Conservation (phyloP, 129 eudicot genomes). For the Centella asiatica region DNA sequence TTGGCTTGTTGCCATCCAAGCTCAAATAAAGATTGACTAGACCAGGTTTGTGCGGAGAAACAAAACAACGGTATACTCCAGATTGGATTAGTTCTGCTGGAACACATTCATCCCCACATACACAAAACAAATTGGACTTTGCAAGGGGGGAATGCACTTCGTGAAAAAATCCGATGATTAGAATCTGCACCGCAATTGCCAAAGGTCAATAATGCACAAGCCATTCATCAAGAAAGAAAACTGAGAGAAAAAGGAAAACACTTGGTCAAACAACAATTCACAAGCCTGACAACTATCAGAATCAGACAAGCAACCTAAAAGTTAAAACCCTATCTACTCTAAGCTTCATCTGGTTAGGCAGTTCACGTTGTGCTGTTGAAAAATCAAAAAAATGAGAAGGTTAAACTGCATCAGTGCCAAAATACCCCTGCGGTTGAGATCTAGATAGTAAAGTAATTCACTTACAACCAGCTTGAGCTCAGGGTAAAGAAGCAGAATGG, state of each 20-base stretch:
- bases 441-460: background rate
- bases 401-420: too few species aligned
- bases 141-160: slow-evolving; percentile 38
- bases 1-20: slow-evolving; percentile 61
- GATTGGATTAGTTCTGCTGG: slow-evolving; percentile 60
- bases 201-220: background rate
- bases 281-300: background rate
- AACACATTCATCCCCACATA: slow-evolving; percentile 60
- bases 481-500: background rate
- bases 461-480: background rate
- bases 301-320: background rate
- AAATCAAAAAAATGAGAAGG: too few species aligned
- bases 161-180: slow-evolving; percentile 59
- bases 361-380: too few species aligned
- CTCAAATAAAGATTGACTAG: slow-evolving; percentile 62
- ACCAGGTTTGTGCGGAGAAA: slow-evolving; percentile 63
- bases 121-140: slow-evolving; percentile 44
- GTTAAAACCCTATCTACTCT: background rate
- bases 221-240: background rate
- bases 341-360: background rate
- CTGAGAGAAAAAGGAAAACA: background rate
- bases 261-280: too few species aligned
- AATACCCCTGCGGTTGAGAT: too few species aligned
- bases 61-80: slow-evolving; percentile 73
- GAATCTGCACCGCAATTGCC: slow-evolving; percentile 45